Conservation (phyloP, 441 rosid genomes). For the Sinapis alba region DNA sequence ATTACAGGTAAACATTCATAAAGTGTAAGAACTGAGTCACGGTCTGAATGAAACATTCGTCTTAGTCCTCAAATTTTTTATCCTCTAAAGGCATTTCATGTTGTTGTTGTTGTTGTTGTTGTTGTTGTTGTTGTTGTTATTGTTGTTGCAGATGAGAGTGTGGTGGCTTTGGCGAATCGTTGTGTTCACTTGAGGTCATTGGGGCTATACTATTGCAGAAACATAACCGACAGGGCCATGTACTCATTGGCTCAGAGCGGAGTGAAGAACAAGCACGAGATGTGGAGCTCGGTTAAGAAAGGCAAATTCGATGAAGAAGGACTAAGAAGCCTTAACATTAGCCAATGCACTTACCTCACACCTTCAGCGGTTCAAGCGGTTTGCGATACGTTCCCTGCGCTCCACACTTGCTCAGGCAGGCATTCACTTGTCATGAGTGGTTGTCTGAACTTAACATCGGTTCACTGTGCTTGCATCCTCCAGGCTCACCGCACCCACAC, state of each 20-base stretch:
- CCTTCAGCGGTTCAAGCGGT: slow-evolving; percentile 93
- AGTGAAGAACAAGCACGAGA: slow-evolving; percentile 59
- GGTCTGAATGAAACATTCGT: too few relatives aligned
- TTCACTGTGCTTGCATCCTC: slow-evolving; percentile 81
- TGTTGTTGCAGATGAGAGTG: slow-evolving; percentile 67
- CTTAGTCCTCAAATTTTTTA: not conserved
- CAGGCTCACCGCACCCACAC: slow-evolving; percentile 63
- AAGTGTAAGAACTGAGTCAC: not conserved
- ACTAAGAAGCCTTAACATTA: slow-evolving; percentile 80
- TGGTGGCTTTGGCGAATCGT: slow-evolving; percentile 77
- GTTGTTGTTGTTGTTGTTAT: not conserved
- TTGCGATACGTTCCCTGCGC: slow-evolving; percentile 89
- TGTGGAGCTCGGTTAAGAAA: slow-evolving; percentile 48
- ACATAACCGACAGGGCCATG: slow-evolving; percentile 87
- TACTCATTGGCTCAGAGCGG: slow-evolving; percentile 78
- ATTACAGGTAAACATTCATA: slow-evolving; percentile 66
- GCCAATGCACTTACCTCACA: slow-evolving; percentile 96
- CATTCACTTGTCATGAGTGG: slow-evolving; percentile 98
- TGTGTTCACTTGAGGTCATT: slow-evolving; percentile 82
- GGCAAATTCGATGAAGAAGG: slow-evolving; percentile 69
- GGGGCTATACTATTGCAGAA: slow-evolving; percentile 79
- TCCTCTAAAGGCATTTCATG: not conserved
- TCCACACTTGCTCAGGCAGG: slow-evolving; percentile 90
- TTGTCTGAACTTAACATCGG: slow-evolving; percentile 79
- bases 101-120: not conserved